phyloP scores from a whole-genome alignment of 169 alveolate genomes.

The Cryptosporidium parvum region DNA sequence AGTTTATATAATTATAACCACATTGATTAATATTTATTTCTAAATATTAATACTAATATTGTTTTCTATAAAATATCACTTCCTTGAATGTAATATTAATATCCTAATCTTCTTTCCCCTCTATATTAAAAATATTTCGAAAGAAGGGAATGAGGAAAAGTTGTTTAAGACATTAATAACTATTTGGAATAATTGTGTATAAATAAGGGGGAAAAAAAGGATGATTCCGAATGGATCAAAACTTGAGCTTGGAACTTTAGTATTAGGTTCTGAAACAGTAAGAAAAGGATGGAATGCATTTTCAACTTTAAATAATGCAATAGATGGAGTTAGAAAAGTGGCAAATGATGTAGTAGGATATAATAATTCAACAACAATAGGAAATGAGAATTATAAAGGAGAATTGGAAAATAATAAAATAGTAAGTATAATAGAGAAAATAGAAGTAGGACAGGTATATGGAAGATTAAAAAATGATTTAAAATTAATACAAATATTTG shows the following conservation, averaged over 20 bases:
- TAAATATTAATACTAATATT: too few relatives aligned
- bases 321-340: conserved; percentile 24
- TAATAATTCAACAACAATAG: neutral
- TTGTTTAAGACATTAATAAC: too few relatives aligned
- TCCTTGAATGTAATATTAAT: neutral
- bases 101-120: neutral
- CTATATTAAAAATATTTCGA: too few relatives aligned
- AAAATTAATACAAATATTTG: conserved; percentile 17
- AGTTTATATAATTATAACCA: too few relatives aligned
- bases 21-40: too few relatives aligned
- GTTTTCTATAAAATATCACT: too few relatives aligned
- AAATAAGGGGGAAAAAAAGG: neutral
- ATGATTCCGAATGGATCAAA: conserved; percentile 16
- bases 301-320: conserved; percentile 39
- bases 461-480: conserved; percentile 27
- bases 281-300: conserved; percentile 19
- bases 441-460: conserved; percentile 42
- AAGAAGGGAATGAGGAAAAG: neutral
- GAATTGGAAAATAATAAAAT: neutral
- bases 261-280: conserved; percentile 1
- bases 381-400: neutral
- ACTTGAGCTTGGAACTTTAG: neutral
- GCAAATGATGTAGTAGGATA: conserved; percentile 5
- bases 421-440: neutral
- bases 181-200: neutral